These are phyloP conservation scores for Symmetrospora coprosmae DNA, from an alignment of 768 basidiomycete species.

Conservation along the genomic window DNA sequence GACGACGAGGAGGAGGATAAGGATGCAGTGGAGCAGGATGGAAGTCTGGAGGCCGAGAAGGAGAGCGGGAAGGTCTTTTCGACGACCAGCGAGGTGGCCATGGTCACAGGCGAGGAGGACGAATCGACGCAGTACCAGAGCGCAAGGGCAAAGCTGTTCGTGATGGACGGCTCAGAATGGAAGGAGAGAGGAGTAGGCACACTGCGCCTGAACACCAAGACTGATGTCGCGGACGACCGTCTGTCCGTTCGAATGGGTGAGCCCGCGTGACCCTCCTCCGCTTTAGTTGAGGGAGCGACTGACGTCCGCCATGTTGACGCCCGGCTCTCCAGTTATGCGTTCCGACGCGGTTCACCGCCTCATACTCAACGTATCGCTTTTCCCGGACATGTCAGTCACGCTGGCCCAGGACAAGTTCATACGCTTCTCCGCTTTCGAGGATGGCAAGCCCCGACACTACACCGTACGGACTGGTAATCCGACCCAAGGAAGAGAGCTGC, in stretches of 20 bases:
- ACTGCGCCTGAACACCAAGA: background rate
- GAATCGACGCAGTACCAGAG: constrained; percentile 9
- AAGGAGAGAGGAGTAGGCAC: constrained; percentile 14
- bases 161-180: constrained; percentile 11
- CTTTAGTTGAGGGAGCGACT: no score
- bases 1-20: no score
- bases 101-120: constrained; percentile 15
- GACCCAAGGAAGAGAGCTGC: constrained; percentile 3
- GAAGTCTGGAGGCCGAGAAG: no score
- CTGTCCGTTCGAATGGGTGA: background rate
- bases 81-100: background rate
- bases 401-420: constrained; percentile 15
- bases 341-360: constrained; percentile 18
- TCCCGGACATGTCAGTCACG: constrained; percentile 10
- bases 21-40: no score
- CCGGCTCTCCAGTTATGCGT: background rate
- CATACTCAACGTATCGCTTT: constrained; percentile 19
- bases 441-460: constrained; percentile 9
- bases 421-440: constrained; percentile 16
- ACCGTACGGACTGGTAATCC: constrained; percentile 1
- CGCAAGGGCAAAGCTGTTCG: constrained; percentile 7
- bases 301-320: background rate
- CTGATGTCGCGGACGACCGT: background rate
- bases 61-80: background rate
- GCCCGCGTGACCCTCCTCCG: background rate